phyloP scores from a whole-genome alignment of 306 rosid species.

The Cicer bijugum region DNA sequence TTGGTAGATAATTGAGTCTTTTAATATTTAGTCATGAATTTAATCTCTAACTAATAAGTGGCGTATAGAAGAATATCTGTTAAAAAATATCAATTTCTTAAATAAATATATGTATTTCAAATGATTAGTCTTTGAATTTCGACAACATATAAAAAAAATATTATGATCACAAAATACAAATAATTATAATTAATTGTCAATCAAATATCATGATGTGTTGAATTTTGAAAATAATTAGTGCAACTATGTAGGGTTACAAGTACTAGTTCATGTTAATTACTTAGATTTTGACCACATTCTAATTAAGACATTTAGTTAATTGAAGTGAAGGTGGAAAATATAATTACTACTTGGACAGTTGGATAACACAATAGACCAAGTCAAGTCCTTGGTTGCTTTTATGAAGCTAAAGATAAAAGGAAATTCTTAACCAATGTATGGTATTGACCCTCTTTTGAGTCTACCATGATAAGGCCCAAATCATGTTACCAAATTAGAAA shows the following conservation, averaged over 20 bases:
- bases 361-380: conserved; percentile 13
- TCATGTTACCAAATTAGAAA: neutral
- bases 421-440: neutral
- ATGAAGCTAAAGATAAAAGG: neutral
- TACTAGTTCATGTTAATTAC: neutral
- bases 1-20: too few relatives aligned
- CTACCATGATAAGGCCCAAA: conserved; percentile 47
- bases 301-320: neutral
- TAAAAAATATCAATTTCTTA: too few relatives aligned
- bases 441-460: conserved; percentile 33
- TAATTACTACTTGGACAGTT: neutral
- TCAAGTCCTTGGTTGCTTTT: conserved; percentile 43
- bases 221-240: neutral
- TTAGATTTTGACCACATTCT: neutral
- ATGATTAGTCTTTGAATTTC: too few relatives aligned
- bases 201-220: neutral
- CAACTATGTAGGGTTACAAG: neutral
- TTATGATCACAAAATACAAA: neutral
- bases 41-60: too few relatives aligned
- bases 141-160: too few relatives aligned
- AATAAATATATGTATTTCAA: too few relatives aligned
- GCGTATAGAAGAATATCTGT: too few relatives aligned
- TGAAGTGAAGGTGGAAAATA: neutral
- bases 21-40: too few relatives aligned
- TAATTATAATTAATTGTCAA: neutral